phyloP scores from a whole-genome alignment of 2,329 filamentous ascomycete genomes.

The Diplocarpon mali region DNA sequence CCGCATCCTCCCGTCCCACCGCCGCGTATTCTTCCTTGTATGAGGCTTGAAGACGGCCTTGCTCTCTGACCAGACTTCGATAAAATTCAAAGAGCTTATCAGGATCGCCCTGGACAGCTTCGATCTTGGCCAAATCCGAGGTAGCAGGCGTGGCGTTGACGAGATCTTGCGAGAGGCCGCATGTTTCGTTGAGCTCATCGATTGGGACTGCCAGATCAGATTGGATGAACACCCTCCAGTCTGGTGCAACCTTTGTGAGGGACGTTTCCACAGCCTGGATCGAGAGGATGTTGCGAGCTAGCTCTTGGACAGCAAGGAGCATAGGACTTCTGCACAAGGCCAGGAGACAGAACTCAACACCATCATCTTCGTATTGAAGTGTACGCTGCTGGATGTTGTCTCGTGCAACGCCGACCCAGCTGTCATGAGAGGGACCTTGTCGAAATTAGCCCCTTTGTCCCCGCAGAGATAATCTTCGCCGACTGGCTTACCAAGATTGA shows the following conservation, averaged over 20 bases:
- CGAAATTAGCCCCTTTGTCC: conserved; percentile 5
- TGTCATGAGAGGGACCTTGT: conserved; percentile 27
- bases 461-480: neutral
- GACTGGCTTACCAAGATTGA: conserved; percentile 41
- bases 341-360: conserved; percentile 66
- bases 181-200: conserved; percentile 4
- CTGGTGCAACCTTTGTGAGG: conserved; percentile 29
- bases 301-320: conserved; percentile 21
- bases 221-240: conserved; percentile 32
- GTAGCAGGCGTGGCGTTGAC: neutral
- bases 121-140: conserved; percentile 7
- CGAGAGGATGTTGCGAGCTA: conserved; percentile 34
- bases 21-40: conserved; percentile 38
- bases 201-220: conserved; percentile 1
- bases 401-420: conserved; percentile 58
- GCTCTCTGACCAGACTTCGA: conserved; percentile 31
- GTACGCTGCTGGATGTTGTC: conserved; percentile 59
- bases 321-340: conserved; percentile 61
- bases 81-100: conserved; percentile 29
- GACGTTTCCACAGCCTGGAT: conserved; percentile 31
- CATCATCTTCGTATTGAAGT: conserved; percentile 51
- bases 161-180: neutral
- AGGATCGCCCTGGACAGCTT: conserved; percentile 9
- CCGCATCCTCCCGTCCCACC: conserved; percentile 38
- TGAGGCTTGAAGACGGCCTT: conserved; percentile 32